phyloP scores from a whole-genome alignment of 768 basidiomycete species.

The Chalciporus chontae region DNA sequence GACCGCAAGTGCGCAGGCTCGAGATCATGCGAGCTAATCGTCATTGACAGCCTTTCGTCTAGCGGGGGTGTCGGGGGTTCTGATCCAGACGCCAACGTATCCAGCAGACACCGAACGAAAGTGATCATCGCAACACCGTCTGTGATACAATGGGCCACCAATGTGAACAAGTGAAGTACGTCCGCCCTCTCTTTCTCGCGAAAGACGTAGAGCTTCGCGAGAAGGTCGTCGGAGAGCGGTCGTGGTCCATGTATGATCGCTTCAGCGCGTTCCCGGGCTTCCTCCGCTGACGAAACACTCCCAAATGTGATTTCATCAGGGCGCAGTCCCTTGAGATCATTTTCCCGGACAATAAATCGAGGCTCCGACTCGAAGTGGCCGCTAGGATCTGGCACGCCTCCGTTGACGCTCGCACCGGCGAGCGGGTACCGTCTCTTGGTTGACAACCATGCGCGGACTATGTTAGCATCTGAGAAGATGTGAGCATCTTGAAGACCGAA shows the following conservation, averaged over 20 bases:
- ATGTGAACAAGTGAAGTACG: constrained; percentile 40
- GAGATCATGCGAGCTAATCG: constrained; percentile 37
- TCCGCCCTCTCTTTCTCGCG: constrained; percentile 34
- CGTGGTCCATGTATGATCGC: constrained; percentile 33
- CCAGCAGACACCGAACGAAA: constrained; percentile 43
- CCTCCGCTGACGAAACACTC: constrained; percentile 31
- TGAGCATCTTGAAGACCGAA: constrained; percentile 19
- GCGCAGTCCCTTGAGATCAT: constrained; percentile 27
- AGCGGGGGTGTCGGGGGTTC: constrained; percentile 24
- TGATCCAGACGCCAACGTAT: constrained; percentile 29
- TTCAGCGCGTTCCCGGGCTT: constrained; percentile 30
- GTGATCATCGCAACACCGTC: constrained; percentile 46
- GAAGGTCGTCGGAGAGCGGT: constrained; percentile 40
- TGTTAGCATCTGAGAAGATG: constrained; percentile 32
- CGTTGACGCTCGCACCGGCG: constrained; percentile 37
- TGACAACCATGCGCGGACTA: constrained; percentile 42
- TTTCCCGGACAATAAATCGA: constrained; percentile 41
- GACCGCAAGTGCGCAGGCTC: constrained; percentile 27
- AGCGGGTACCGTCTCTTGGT: constrained; percentile 51
- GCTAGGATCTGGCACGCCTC: not conserved
- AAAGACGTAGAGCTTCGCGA: constrained; percentile 42
- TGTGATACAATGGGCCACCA: constrained; percentile 47
- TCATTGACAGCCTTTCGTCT: constrained; percentile 40
- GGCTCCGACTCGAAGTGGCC: constrained; percentile 8
- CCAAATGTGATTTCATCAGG: constrained; percentile 40